phyloP scores from a whole-genome alignment of 2,329 filamentous ascomycete species.

The Aspergillus carbonarius region DNA sequence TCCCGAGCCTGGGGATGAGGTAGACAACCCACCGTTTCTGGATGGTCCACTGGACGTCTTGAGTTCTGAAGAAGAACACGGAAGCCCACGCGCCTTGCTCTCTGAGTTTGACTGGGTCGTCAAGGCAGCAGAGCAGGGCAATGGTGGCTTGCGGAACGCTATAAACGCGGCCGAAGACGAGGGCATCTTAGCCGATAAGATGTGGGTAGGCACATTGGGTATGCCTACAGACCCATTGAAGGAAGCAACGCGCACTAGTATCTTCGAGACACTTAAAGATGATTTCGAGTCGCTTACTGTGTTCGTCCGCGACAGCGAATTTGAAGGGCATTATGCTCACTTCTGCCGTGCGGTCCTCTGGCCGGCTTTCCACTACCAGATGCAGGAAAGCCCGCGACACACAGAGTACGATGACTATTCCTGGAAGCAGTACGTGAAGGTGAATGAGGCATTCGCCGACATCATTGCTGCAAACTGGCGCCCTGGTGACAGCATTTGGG shows the following conservation, averaged over 20 bases:
- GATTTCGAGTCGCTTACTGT: conserved; percentile 81
- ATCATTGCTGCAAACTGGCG: conserved; percentile 87
- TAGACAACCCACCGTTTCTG: conserved; percentile 20
- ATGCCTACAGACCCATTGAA: conserved; percentile 87
- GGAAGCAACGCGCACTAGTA: conserved; percentile 73
- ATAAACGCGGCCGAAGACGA: conserved; percentile 73
- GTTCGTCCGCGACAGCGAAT: conserved; percentile 84
- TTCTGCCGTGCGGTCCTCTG: conserved; percentile 96
- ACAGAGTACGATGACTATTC: conserved; percentile 96
- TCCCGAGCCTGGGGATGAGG: conserved; percentile 16
- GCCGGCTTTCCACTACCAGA: conserved; percentile 97
- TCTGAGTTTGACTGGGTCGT: conserved; percentile 76
- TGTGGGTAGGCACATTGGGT: conserved; percentile 85
- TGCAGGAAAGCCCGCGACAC: conserved; percentile 94
- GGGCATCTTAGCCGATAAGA: conserved; percentile 68
- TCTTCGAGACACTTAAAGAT: conserved; percentile 73
- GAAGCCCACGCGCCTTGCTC: conserved; percentile 61
- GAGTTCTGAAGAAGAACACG: conserved; percentile 44
- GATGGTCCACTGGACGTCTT: conserved; percentile 17
- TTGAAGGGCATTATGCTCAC: conserved; percentile 89
- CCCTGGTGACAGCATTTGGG: conserved; percentile 85
- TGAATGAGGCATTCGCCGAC: conserved; percentile 91
- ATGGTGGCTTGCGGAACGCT: conserved; percentile 86
- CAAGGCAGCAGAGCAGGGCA: conserved; percentile 82
- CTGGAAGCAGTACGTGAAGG: conserved; percentile 86